Conservation (phyloP, 2,329 filamentous ascomycete species). For the Alternaria ventricosa region DNA sequence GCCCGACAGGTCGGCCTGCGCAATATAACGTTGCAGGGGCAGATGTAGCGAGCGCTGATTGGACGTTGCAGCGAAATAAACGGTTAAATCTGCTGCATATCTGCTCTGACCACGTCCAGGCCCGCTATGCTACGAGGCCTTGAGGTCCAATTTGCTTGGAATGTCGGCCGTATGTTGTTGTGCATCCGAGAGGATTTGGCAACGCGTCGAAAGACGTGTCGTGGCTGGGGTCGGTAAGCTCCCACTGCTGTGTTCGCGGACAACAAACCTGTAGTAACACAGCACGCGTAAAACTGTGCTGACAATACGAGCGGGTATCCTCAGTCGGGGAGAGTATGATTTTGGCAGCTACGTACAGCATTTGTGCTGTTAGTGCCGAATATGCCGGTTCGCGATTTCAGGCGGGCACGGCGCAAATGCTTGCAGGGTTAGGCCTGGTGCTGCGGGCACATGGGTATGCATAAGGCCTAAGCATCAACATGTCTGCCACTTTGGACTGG, state of each 20-base stretch:
- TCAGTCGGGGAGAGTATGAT: slow-evolving; percentile 1
- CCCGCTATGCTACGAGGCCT: slow-evolving; percentile 21
- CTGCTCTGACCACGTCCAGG: slow-evolving; percentile 24
- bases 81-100: slow-evolving; percentile 42
- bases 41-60: slow-evolving; percentile 26
- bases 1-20: slow-evolving; percentile 40
- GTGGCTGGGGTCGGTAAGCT: not conserved
- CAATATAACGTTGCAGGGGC: slow-evolving; percentile 43
- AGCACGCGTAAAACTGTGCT: slow-evolving; percentile 3
- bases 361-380: slow-evolving; percentile 27
- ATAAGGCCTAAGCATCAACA: slow-evolving; percentile 1
- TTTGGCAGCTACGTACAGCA: slow-evolving; percentile 8
- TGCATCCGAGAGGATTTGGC: slow-evolving; percentile 23
- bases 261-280: slow-evolving; percentile 1
- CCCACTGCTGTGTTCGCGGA: not conserved
- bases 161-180: slow-evolving; percentile 27
- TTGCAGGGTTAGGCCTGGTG: slow-evolving; percentile 23
- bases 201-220: slow-evolving; percentile 1
- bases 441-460: slow-evolving; percentile 3
- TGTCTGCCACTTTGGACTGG: slow-evolving; percentile 15
- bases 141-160: slow-evolving; percentile 30
- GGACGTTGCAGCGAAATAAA: slow-evolving; percentile 34
- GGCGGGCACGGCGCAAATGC: slow-evolving; percentile 23
- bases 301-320: not conserved
- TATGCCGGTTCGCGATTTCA: slow-evolving; percentile 23